Evolutionary conservation across 257 asterid species (phyloP).

Genomic region (Catharanthus roseus): DNA sequence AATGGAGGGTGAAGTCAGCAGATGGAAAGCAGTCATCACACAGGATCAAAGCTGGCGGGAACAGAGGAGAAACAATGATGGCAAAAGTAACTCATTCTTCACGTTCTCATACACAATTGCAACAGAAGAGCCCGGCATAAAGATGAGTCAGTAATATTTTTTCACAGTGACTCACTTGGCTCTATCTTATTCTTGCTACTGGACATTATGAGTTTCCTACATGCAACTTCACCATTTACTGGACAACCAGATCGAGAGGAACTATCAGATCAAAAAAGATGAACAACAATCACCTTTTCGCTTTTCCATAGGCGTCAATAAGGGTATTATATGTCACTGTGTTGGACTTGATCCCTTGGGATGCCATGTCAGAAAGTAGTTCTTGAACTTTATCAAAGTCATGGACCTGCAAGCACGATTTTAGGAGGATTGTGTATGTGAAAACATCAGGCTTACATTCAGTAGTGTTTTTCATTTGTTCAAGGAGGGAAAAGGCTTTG

Average conservation of each 20-base stretch:
- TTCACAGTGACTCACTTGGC: background rate
- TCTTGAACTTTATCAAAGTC: slow-evolving; percentile 49
- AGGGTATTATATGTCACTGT: slow-evolving; percentile 85
- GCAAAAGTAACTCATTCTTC: background rate
- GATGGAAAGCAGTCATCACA: background rate
- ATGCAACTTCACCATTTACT: background rate
- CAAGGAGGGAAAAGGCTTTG: slow-evolving; percentile 69
- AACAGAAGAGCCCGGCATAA: background rate
- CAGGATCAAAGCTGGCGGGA: background rate
- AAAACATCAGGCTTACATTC: slow-evolving; percentile 72
- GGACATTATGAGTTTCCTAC: background rate
- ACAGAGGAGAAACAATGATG: background rate
- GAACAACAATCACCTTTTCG: slow-evolving; percentile 51
- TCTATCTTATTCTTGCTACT: background rate
- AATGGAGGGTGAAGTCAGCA: background rate
- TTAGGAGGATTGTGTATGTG: slow-evolving; percentile 77
- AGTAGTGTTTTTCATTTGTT: slow-evolving; percentile 61
- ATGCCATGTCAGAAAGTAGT: slow-evolving; percentile 71
- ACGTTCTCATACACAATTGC: background rate
- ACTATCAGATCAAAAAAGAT: slow-evolving; percentile 15
- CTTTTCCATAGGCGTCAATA: slow-evolving; percentile 89
- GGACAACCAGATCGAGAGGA: slow-evolving; percentile 7
- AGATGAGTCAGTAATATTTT: background rate
- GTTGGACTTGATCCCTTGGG: slow-evolving; percentile 60
- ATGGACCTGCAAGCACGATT: slow-evolving; percentile 65